Conservation (phyloP, 345 rosid species). For the Eucalyptus virginea region DNA sequence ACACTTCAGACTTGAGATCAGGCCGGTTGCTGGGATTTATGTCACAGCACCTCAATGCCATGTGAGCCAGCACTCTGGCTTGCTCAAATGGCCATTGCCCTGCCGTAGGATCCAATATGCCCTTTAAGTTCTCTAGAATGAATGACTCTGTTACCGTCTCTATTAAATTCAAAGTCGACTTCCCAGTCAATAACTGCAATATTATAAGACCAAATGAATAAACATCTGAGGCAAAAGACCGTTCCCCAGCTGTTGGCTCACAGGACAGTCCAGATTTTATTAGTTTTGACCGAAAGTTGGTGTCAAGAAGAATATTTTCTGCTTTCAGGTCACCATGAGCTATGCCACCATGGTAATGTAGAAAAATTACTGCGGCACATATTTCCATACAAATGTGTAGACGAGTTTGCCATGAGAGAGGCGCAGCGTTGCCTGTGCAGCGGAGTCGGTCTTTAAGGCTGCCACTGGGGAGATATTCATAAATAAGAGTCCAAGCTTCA, state of each 20-base stretch:
- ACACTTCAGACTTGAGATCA: slow-evolving; percentile 61
- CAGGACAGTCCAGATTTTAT: slow-evolving; percentile 58
- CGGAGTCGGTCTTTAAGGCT: slow-evolving; percentile 78
- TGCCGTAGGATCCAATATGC: slow-evolving; percentile 69
- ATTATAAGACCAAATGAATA: slow-evolving; percentile 74
- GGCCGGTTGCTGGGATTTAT: slow-evolving; percentile 54
- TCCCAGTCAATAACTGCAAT: slow-evolving; percentile 61
- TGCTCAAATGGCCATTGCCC: slow-evolving; percentile 96
- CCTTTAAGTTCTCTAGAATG: slow-evolving; percentile 31
- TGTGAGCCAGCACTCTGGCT: slow-evolving; percentile 68
- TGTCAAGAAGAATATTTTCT: slow-evolving; percentile 65
- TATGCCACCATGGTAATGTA: slow-evolving; percentile 63
- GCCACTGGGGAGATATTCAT: slow-evolving; percentile 73
- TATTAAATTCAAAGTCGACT: slow-evolving; percentile 36
- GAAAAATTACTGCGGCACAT: slow-evolving; percentile 66
- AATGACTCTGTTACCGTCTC: slow-evolving; percentile 49
- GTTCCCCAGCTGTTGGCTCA: slow-evolving; percentile 11
- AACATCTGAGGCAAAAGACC: slow-evolving; percentile 43
- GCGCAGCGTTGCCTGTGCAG: slow-evolving; percentile 56
- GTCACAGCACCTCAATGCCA: slow-evolving; percentile 88
- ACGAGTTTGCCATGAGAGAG: slow-evolving; percentile 81
- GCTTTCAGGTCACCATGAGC: slow-evolving; percentile 83
- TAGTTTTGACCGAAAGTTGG: slow-evolving; percentile 53
- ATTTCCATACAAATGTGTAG: slow-evolving; percentile 59
- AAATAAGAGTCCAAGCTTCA: slow-evolving; percentile 66